These are phyloP conservation scores for Tuctoria greenei DNA, from an alignment of 176 grass and related monocot genomes.

Conservation along the genomic window DNA sequence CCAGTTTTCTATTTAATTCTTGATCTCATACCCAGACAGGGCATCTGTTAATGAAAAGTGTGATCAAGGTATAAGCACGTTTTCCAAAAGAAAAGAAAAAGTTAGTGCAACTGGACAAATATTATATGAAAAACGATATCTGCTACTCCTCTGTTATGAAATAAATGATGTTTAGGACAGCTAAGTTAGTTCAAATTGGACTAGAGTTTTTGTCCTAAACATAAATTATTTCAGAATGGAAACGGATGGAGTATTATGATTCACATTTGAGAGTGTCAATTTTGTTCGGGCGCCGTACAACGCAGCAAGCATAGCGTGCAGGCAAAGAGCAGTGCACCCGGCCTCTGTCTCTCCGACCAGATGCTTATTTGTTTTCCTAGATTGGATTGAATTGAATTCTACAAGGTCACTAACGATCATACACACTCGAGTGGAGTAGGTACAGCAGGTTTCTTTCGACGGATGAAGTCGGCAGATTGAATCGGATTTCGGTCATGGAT, in stretches of 20 bases:
- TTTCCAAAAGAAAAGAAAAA: not conserved
- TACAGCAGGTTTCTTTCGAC: slow-evolving; percentile 12
- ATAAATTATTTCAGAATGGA: no score
- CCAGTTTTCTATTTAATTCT: not conserved
- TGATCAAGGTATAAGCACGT: not conserved
- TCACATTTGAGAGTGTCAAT: slow-evolving; percentile 27
- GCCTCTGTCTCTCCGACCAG: not conserved
- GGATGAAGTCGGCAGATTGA: not conserved
- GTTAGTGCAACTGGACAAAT: not conserved
- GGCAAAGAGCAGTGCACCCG: slow-evolving; percentile 36
- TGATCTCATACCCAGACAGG: not conserved
- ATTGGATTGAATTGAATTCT: slow-evolving; percentile 40
- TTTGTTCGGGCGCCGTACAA: not conserved
- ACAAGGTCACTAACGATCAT: not conserved
- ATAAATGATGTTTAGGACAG: no score
- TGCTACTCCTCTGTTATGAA: not conserved
- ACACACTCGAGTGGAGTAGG: not conserved
- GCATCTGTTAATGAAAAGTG: not conserved
- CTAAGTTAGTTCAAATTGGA: no score
- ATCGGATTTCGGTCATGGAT: not conserved
- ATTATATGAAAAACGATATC: not conserved
- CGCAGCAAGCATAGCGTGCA: slow-evolving; percentile 29
- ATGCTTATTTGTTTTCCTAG: slow-evolving; percentile 44
- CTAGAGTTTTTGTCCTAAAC: no score
- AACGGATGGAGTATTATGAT: slow-evolving; percentile 15